Conservation (phyloP, 495 filamentous ascomycete genomes). For the Penicillium cataractarum region DNA sequence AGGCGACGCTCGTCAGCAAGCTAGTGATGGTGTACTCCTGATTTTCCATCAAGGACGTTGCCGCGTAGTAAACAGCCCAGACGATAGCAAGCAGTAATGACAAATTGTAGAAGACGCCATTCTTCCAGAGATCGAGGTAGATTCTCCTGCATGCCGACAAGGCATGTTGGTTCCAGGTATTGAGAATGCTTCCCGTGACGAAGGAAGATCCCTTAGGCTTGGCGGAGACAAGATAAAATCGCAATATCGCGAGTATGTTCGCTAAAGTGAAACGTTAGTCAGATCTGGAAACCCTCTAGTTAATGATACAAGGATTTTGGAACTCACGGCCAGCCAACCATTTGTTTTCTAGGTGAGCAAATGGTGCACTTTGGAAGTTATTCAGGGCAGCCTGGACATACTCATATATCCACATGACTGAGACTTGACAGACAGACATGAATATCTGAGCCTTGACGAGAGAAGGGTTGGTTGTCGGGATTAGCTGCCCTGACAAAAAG, state of each 20-base stretch:
- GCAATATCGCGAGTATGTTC: constrained; percentile 31
- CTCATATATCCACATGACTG: constrained; percentile 33
- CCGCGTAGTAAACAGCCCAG: constrained; percentile 15
- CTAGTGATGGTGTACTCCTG: neutral
- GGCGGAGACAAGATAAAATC: constrained; percentile 35
- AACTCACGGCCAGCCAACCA: constrained; percentile 39
- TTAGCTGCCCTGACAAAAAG: constrained; percentile 19
- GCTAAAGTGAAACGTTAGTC: constrained; percentile 21
- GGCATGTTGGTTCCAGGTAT: constrained; percentile 30
- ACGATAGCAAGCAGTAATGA: constrained; percentile 23
- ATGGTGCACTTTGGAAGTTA: constrained; percentile 23
- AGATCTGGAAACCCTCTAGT: neutral
- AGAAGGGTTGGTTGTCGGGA: constrained; percentile 17
- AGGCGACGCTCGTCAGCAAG: constrained; percentile 29
- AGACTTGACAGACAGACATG: constrained; percentile 21
- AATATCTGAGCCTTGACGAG: constrained; percentile 22
- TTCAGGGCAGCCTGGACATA: constrained; percentile 27
- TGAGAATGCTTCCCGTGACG: constrained; percentile 41
- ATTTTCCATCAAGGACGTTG: neutral
- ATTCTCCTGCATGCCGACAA: constrained; percentile 17
- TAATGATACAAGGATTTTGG: neutral
- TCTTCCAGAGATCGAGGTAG: constrained; percentile 25
- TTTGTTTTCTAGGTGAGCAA: constrained; percentile 40
- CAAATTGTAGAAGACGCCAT: constrained; percentile 29
- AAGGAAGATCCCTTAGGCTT: constrained; percentile 44